A percentile compares a stretch with the other conserved stretches of the same genome.
These are phyloP conservation scores for Aureobasidium sp. DNA, from an alignment of 2,329 filamentous ascomycete genomes.

Conservation along the genomic window DNA sequence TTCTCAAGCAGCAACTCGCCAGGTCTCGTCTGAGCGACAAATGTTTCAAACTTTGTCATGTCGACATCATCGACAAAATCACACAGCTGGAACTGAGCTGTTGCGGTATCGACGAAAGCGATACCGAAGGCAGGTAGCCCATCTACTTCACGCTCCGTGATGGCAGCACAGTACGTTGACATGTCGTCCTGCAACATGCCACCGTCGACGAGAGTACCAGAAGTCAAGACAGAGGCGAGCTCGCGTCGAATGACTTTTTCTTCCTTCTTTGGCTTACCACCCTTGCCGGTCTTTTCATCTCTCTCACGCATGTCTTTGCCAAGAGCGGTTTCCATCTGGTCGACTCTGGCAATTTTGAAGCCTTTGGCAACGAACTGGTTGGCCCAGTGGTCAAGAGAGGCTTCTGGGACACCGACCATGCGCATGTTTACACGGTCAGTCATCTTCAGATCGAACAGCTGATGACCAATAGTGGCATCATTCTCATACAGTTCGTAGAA, in stretches of 20 bases:
- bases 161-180: conserved; percentile 90
- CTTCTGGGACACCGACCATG: conserved; percentile 97
- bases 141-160: conserved; percentile 66
- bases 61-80: conserved; percentile 88
- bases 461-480: conserved; percentile 91
- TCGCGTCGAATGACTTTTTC: conserved; percentile 93
- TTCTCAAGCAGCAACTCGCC: conserved; percentile 88
- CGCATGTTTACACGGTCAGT: conserved; percentile 99
- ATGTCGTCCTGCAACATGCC: conserved; percentile 98
- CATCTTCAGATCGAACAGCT: conserved; percentile 94
- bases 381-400: conserved; percentile 92
- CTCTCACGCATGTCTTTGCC: conserved; percentile 99
- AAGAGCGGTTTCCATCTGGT: conserved; percentile 92
- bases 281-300: conserved; percentile 46
- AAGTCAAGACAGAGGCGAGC: conserved; percentile 82
- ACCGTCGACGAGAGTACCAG: conserved; percentile 87
- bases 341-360: conserved; percentile 92
- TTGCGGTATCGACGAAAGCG: conserved; percentile 90
- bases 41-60: conserved; percentile 93
- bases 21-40: conserved; percentile 85
- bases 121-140: conserved; percentile 80
- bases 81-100: conserved; percentile 88
- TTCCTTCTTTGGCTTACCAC: conserved; percentile 58
- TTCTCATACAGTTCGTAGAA: conserved; percentile 99
- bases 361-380: conserved; percentile 98